These are phyloP conservation scores for Fusarium sp. DNA, from an alignment of 2,329 filamentous ascomycete species.

Conservation along the genomic window DNA sequence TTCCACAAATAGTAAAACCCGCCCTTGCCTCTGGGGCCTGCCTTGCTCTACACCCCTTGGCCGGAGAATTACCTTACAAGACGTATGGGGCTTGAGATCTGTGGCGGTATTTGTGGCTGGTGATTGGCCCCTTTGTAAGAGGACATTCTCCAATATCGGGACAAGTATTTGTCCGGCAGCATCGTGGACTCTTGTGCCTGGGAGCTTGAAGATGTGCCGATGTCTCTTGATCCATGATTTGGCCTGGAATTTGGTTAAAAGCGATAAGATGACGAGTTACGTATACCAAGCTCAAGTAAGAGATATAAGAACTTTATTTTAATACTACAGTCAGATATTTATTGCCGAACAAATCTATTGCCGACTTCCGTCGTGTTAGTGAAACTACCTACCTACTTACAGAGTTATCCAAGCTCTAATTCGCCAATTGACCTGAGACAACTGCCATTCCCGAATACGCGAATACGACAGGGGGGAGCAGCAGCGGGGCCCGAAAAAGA, in stretches of 20 bases:
- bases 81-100: slow-evolving; percentile 1
- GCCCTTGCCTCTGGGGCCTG: neutral
- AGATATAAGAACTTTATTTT: neutral
- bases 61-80: neutral
- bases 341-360: neutral
- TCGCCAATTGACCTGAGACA: slow-evolving; percentile 4
- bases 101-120: neutral
- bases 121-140: slow-evolving; percentile 17
- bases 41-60: neutral
- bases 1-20: slow-evolving; percentile 19
- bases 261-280: neutral
- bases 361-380: slow-evolving; percentile 12
- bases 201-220: neutral
- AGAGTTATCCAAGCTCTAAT: slow-evolving; percentile 2
- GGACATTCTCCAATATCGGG: neutral
- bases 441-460: slow-evolving; percentile 1
- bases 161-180: slow-evolving; percentile 23
- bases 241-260: neutral
- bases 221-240: neutral
- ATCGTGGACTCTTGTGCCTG: neutral
- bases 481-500: slow-evolving; percentile 6
- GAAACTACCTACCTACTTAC: neutral
- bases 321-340: neutral
- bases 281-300: neutral
- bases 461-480: slow-evolving; percentile 23